Conservation (phyloP, 108 stramenopile species). For the Skeletonema menzelii region DNA sequence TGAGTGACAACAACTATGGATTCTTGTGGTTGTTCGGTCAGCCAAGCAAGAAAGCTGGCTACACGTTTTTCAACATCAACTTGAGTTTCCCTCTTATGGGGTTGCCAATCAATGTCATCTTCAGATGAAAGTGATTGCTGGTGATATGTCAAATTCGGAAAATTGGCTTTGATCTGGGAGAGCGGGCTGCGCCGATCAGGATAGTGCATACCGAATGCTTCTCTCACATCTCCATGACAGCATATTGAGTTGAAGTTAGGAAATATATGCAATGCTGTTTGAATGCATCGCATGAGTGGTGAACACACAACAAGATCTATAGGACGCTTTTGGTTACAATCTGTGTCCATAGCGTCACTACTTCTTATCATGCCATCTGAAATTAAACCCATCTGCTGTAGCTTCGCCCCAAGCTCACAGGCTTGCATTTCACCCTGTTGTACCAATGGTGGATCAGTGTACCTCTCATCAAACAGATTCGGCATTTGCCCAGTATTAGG, state of each 20-base stretch:
- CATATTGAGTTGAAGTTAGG: slow-evolving; percentile 43
- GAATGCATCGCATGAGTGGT: slow-evolving; percentile 75
- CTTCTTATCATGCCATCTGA: slow-evolving; percentile 8
- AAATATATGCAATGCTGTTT: slow-evolving; percentile 71
- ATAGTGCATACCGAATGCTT: slow-evolving; percentile 80
- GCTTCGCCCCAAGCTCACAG: slow-evolving; percentile 35
- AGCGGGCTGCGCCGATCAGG: slow-evolving; percentile 21
- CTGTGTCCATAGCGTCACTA: slow-evolving; percentile 4
- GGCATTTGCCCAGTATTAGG: slow-evolving; percentile 41
- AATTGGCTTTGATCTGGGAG: slow-evolving; percentile 37
- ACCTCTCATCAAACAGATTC: slow-evolving; percentile 41
- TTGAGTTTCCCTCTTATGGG: slow-evolving; percentile 56
- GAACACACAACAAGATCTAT: slow-evolving; percentile 53
- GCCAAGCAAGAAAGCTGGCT: slow-evolving; percentile 46
- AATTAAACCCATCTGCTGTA: slow-evolving; percentile 13
- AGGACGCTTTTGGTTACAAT: neutral
- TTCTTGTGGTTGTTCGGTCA: slow-evolving; percentile 50
- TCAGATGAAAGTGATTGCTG: slow-evolving; percentile 48
- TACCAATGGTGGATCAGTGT: slow-evolving; percentile 71
- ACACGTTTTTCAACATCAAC: slow-evolving; percentile 49
- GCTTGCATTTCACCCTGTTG: slow-evolving; percentile 62
- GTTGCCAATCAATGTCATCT: slow-evolving; percentile 61
- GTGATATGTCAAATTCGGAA: slow-evolving; percentile 58
- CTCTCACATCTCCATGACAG: slow-evolving; percentile 65
- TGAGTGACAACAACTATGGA: slow-evolving; percentile 73